phyloP scores from a whole-genome alignment of 345 rosid species.

The Combretum micranthum region DNA sequence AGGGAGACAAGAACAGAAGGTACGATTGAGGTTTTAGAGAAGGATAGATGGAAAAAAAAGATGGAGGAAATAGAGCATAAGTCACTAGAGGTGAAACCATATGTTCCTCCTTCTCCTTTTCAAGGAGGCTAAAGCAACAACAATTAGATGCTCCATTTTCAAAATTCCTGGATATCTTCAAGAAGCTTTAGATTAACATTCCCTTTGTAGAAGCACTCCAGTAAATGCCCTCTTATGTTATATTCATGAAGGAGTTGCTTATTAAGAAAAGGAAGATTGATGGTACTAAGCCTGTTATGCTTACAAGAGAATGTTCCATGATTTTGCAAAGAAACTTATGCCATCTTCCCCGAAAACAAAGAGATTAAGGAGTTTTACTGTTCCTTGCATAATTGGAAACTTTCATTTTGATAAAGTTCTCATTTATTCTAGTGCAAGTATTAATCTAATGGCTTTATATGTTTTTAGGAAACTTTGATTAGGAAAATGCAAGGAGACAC shows the following conservation, averaged over 20 bases:
- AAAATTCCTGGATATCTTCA: background rate
- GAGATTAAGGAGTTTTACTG: background rate
- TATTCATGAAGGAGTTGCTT: background rate
- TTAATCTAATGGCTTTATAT: background rate
- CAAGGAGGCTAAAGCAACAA: background rate
- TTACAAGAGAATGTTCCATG: background rate
- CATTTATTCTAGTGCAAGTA: background rate
- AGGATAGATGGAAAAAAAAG: background rate
- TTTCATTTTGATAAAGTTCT: background rate
- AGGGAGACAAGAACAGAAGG: background rate
- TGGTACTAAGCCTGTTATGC: background rate
- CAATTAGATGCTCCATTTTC: background rate
- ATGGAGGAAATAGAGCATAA: background rate
- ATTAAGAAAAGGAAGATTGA: background rate
- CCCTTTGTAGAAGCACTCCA: background rate
- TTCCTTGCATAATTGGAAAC: background rate
- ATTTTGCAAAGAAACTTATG: background rate
- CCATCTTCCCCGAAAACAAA: background rate
- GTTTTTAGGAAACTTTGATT: background rate
- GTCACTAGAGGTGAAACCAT: background rate
- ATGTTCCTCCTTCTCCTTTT: background rate
- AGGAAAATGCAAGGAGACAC: background rate
- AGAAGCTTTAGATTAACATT: background rate
- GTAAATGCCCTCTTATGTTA: background rate
- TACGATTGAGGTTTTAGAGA: background rate